Evolutionary conservation across 306 rosid genomes (phyloP).

Genomic region (Prunus mume): DNA sequence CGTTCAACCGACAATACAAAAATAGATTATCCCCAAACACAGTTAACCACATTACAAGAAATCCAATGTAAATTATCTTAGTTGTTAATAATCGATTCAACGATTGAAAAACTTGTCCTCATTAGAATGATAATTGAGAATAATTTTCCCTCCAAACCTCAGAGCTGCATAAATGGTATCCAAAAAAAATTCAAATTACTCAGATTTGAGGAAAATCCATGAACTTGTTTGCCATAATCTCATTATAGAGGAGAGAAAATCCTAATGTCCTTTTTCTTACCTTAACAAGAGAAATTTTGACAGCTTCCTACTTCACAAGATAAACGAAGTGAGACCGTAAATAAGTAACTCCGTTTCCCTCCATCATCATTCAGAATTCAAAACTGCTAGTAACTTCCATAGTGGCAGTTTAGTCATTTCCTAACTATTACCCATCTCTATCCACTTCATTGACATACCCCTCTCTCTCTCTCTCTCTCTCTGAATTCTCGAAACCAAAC

Average conservation of each 20-base stretch:
- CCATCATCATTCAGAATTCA: constrained; percentile 12
- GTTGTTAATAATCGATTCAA: background rate
- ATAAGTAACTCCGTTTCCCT: constrained; percentile 9
- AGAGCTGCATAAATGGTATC: background rate
- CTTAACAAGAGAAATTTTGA: background rate
- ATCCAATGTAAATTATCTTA: background rate
- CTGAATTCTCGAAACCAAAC: constrained; percentile 39
- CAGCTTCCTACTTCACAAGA: background rate
- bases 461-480: constrained; percentile 32
- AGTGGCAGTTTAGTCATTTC: constrained; percentile 74
- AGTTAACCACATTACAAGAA: no score
- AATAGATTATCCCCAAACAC: no score
- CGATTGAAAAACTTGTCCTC: background rate
- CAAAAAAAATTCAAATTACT: background rate
- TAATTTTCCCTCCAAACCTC: background rate
- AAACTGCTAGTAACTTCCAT: constrained; percentile 14
- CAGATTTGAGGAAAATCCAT: background rate
- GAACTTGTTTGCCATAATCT: background rate
- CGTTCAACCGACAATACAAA: no score
- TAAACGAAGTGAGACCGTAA: background rate
- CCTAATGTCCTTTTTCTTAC: background rate
- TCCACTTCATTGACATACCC: constrained; percentile 43
- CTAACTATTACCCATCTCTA: constrained; percentile 29
- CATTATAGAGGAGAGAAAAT: background rate
- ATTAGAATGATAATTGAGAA: background rate